A percentile compares a stretch with the other conserved stretches of the same genome.
These are phyloP conservation scores for Bipolaris victoriae DNA, from an alignment of 2,329 filamentous ascomycete species.

Conservation along the genomic window DNA sequence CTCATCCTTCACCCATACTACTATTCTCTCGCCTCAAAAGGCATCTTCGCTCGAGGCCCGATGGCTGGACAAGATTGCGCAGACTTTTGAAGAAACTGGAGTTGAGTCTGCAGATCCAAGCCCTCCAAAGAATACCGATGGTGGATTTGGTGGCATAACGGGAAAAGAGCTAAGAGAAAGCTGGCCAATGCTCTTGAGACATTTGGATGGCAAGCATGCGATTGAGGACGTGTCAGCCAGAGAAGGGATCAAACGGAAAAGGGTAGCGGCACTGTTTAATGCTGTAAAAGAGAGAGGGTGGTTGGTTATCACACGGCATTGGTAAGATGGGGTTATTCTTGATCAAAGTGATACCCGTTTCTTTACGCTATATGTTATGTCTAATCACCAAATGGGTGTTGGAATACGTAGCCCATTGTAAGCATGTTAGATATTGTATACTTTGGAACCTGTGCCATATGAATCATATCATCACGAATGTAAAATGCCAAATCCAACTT, in stretches of 20 bases:
- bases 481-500: too few species aligned
- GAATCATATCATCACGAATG: too few species aligned
- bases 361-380: not conserved
- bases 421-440: too few species aligned
- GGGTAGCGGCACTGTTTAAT: slow-evolving; percentile 59
- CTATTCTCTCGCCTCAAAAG: slow-evolving; percentile 76
- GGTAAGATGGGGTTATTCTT: slow-evolving; percentile 26
- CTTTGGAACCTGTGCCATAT: too few species aligned
- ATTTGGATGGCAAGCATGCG: slow-evolving; percentile 85
- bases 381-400: too few species aligned
- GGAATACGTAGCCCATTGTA: too few species aligned
- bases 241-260: slow-evolving; percentile 84
- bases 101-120: slow-evolving; percentile 27
- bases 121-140: slow-evolving; percentile 28
- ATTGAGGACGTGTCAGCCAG: slow-evolving; percentile 86
- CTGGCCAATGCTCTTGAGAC: slow-evolving; percentile 78
- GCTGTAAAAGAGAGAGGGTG: slow-evolving; percentile 75
- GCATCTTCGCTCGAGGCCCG: slow-evolving; percentile 79
- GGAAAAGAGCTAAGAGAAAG: slow-evolving; percentile 59
- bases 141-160: slow-evolving; percentile 24
- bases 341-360: not conserved
- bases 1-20: slow-evolving; percentile 34
- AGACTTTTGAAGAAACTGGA: slow-evolving; percentile 50
- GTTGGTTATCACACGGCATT: slow-evolving; percentile 51
- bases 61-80: slow-evolving; percentile 60